Base-by-base conservation (phyloP, 768 basidiomycete species). In the Phaeotremella skinneri region DNA sequence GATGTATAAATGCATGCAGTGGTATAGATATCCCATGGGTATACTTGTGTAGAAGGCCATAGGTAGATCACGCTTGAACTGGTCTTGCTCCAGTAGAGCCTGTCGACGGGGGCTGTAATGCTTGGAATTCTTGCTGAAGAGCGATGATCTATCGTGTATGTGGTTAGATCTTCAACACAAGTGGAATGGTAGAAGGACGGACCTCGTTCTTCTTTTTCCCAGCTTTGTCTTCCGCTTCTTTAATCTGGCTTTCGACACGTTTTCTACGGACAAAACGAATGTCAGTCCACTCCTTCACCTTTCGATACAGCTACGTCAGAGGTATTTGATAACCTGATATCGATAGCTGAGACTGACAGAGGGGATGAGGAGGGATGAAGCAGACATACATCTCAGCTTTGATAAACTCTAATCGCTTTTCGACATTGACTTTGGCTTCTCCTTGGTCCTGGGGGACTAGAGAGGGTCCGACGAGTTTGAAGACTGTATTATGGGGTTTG, bases 321-420 rank as follows among this genome's bases (percentile, higher is more conserved):
- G 48, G 23, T 20, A 43, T 16, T 29, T n/a, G n/a, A n/a, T 3
- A 20, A 34, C 49, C 16, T 7, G 21, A n/a, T 25, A 42, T 41
- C 14, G 51, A 72, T 23, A 70, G 64, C 31, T 26, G 53, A 4
- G 37, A 2, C 14, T 25, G 51, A 16, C 20, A 50, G 17, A 37
- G 7, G 34, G 34, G 7, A 37, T 7, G 17, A 37, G 7, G 17
- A n/a, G n/a, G 23, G 30, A 52, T 17, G 37, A 31, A 53, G 54
- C 30, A 17, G 2, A 79, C 87, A 57, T 56, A 94, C 93, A 93
- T 91, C 78, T 97, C 92, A 56, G 85, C 79, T 43, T 79, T 81
- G 69, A 97, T 98, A 79, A 90, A 93, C 58, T 89, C 89, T 31
- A 98, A 79, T 7, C 94, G 85, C 49, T 88, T 94, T 67, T 91